Conservation (phyloP, 148 eudicot species). For the Cornus suecica region DNA sequence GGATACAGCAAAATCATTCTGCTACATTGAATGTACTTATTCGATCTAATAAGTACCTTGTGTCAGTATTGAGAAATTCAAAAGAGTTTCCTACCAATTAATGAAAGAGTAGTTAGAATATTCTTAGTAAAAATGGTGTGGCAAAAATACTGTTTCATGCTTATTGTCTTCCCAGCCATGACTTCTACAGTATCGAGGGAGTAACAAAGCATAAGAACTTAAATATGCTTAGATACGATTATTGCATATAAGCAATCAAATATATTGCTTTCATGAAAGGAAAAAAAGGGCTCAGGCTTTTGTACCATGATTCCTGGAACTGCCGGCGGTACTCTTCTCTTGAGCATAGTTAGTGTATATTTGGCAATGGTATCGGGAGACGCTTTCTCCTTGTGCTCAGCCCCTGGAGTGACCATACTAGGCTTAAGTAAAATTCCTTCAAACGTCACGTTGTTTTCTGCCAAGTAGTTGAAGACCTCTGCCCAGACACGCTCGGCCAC, state of each 20-base stretch:
- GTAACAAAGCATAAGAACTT: background rate
- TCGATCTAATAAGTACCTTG: too few relatives aligned
- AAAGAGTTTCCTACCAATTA: too few relatives aligned
- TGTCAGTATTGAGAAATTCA: too few relatives aligned
- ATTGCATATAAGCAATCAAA: background rate
- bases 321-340: slow-evolving; percentile 93
- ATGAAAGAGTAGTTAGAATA: too few relatives aligned
- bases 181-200: background rate
- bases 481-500: slow-evolving; percentile 93
- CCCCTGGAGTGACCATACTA: slow-evolving; percentile 99
- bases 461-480: slow-evolving; percentile 86
- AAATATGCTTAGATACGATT: background rate
- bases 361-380: slow-evolving; percentile 85
- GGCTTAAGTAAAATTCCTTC: slow-evolving; percentile 97
- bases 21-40: too few relatives aligned
- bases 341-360: slow-evolving; percentile 77
- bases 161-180: background rate
- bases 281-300: background rate
- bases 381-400: slow-evolving; percentile 89
- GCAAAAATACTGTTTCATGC: background rate
- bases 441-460: slow-evolving; percentile 75
- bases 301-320: slow-evolving; percentile 98
- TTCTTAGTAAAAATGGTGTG: too few relatives aligned
- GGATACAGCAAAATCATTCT: too few relatives aligned
- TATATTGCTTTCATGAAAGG: background rate